A percentile compares a stretch with the other conserved stretches of the same genome.
Evolutionary conservation across 345 rosid species (phyloP).

Genomic region (Schrenkiella parvula): DNA sequence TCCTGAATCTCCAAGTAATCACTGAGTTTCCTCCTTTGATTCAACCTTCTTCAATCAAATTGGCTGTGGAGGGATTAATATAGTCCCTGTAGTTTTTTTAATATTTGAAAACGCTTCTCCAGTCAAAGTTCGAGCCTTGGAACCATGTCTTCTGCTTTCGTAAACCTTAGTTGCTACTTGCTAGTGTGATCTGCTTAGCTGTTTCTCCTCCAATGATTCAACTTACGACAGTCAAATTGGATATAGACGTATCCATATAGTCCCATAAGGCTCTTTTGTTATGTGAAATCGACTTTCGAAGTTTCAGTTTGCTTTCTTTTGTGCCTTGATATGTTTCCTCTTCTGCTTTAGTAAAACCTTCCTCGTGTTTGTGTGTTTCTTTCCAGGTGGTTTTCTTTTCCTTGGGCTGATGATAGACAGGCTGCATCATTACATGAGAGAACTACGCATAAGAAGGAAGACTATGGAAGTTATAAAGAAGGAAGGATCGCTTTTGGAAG

Average conservation of each 20-base stretch:
- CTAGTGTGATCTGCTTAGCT: not conserved
- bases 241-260: not conserved
- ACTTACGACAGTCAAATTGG: not conserved
- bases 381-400: conserved; percentile 75
- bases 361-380: not conserved
- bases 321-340: not conserved
- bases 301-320: not conserved
- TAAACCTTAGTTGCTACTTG: conserved; percentile 4
- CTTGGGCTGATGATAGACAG: conserved; percentile 85
- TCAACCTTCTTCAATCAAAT: not conserved
- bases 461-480: conserved; percentile 71
- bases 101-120: not conserved
- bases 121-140: not conserved
- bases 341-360: conserved; percentile 13
- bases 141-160: not conserved
- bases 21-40: not conserved
- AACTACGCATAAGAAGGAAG: conserved; percentile 74
- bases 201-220: not conserved
- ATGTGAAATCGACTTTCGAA: not conserved
- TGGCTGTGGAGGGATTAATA: not conserved
- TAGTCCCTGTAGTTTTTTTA: not conserved
- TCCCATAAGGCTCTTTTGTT: not conserved
- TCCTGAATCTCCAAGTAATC: not conserved
- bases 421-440: conserved; percentile 85
- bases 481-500: conserved; percentile 56